Conservation (phyloP, 371 early-diverging fungal species). For the Entomophthora muscae region DNA sequence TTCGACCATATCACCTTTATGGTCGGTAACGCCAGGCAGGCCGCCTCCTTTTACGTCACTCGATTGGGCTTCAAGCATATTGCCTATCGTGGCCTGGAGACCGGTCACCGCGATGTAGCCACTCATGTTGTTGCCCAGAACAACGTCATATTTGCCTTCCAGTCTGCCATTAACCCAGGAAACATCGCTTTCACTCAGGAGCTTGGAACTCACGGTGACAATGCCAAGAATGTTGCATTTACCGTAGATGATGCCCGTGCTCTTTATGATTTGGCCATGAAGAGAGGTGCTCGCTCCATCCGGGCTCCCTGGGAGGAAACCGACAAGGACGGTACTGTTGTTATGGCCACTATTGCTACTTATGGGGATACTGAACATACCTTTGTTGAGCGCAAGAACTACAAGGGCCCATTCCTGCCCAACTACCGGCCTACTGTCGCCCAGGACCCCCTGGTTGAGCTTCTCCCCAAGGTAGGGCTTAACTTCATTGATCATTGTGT, state of each 20-base stretch:
- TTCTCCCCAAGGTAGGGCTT: slow-evolving; percentile 50
- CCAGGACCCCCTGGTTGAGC: slow-evolving; percentile 44
- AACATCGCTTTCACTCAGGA: slow-evolving; percentile 51
- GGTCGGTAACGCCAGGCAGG: slow-evolving; percentile 89
- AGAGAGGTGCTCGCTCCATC: slow-evolving; percentile 71
- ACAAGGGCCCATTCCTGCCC: slow-evolving; percentile 79
- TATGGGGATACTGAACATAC: slow-evolving; percentile 88
- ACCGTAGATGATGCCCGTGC: slow-evolving; percentile 69
- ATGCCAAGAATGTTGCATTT: slow-evolving; percentile 88
- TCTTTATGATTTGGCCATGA: slow-evolving; percentile 67
- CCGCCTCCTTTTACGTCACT: slow-evolving; percentile 76
- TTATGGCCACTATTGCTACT: slow-evolving; percentile 84
- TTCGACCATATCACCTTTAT: slow-evolving; percentile 66
- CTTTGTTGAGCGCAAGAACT: slow-evolving; percentile 69
- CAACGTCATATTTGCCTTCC: slow-evolving; percentile 70
- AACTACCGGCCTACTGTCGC: slow-evolving; percentile 34
- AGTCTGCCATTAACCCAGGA: slow-evolving; percentile 78
- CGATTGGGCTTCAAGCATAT: slow-evolving; percentile 80
- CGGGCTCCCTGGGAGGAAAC: slow-evolving; percentile 58
- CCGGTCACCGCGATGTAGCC: slow-evolving; percentile 70
- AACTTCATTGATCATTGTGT: slow-evolving; percentile 84
- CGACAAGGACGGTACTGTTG: slow-evolving; percentile 73
- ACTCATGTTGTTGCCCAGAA: slow-evolving; percentile 75
- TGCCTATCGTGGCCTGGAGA: slow-evolving; percentile 91
- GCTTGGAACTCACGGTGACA: slow-evolving; percentile 76